phyloP scores from a whole-genome alignment of 768 basidiomycete species.

The Phanerodontia chrysosporium region DNA sequence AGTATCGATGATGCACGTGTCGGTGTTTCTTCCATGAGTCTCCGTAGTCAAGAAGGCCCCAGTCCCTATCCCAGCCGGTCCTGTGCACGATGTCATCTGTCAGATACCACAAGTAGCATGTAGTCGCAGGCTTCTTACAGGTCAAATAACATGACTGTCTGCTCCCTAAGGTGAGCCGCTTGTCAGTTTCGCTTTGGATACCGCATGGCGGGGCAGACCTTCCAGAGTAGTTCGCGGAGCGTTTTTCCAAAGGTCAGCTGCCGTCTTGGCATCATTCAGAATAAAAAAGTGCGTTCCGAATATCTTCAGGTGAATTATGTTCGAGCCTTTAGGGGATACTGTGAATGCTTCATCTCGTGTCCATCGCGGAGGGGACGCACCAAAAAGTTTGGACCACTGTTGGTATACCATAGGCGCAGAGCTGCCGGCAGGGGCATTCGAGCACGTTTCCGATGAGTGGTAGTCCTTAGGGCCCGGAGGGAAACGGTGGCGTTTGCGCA shows the following conservation, averaged over 20 bases:
- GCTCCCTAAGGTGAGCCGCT: neutral
- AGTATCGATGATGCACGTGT: slow-evolving; percentile 1
- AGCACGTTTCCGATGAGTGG: neutral
- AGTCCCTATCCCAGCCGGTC: neutral
- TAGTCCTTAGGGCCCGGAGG: slow-evolving; percentile 3
- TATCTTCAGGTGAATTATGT: slow-evolving; percentile 14
- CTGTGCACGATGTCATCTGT: neutral
- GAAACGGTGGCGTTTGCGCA: neutral
- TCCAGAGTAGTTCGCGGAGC: slow-evolving; percentile 17
- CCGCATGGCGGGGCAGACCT: slow-evolving; percentile 3
- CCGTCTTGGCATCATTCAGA: slow-evolving; percentile 11
- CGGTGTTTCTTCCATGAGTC: slow-evolving; percentile 3
- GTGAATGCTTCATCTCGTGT: too few relatives aligned
- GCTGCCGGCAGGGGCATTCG: neutral
- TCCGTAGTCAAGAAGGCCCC: slow-evolving; percentile 4
- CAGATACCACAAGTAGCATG: too few relatives aligned
- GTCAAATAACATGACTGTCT: neutral
- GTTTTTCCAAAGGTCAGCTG: slow-evolving; percentile 20
- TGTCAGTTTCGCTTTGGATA: too few relatives aligned
- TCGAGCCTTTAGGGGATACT: too few relatives aligned
- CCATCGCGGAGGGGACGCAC: too few relatives aligned
- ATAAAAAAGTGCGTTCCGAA: slow-evolving; percentile 12
- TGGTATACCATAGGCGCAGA: neutral
- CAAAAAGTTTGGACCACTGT: neutral
- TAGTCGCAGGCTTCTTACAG: neutral